These are phyloP conservation scores for Mucor circinelloides DNA, from an alignment of 371 early-diverging fungal species.

Conservation along the genomic window DNA sequence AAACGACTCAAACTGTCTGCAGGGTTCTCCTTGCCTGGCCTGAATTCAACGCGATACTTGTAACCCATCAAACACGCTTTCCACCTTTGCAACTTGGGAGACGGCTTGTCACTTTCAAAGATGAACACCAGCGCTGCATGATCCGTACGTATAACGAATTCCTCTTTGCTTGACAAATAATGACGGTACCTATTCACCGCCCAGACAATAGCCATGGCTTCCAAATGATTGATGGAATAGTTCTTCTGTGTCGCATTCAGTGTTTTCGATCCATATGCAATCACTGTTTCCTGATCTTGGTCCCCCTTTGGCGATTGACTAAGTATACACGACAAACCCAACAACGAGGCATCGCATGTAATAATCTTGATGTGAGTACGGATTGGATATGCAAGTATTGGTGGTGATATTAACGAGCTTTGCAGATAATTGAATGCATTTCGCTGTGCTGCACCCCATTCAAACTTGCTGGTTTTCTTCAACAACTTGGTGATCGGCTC, in stretches of 20 bases:
- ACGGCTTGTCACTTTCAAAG: constrained; percentile 10
- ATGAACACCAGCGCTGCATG: constrained; percentile 25
- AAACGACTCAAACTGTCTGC: constrained; percentile 33
- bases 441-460: constrained; percentile 22
- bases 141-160: constrained; percentile 37
- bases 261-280: constrained; percentile 22
- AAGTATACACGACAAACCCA: constrained; percentile 39
- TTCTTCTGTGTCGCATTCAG: constrained; percentile 12
- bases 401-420: constrained; percentile 15
- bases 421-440: constrained; percentile 27
- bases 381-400: constrained; percentile 33
- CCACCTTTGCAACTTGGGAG: constrained; percentile 31
- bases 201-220: constrained; percentile 20
- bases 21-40: constrained; percentile 25
- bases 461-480: constrained; percentile 20
- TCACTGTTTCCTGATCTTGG: constrained; percentile 19
- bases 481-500: constrained; percentile 19
- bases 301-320: constrained; percentile 33
- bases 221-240: constrained; percentile 7
- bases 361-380: constrained; percentile 25
- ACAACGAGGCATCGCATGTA: constrained; percentile 33
- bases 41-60: constrained; percentile 21
- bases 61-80: constrained; percentile 26
- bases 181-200: constrained; percentile 32
- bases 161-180: constrained; percentile 24